phyloP scores from a whole-genome alignment of 352 stramenopile species.

The Phytophthora brassicae region DNA sequence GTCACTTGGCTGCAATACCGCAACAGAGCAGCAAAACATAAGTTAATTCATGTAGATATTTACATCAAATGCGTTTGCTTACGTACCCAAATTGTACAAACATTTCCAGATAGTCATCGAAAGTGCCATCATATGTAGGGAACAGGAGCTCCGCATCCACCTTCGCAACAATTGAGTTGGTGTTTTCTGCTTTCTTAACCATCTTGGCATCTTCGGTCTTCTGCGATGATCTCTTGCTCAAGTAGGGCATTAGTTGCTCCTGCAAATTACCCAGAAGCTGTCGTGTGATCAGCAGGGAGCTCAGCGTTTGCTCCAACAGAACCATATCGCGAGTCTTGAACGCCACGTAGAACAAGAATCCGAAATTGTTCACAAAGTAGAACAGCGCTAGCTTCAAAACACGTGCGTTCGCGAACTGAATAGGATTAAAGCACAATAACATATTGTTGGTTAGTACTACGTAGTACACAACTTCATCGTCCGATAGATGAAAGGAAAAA shows the following conservation, averaged over 20 bases:
- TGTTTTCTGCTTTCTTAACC: constrained; percentile 60
- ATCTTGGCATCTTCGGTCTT: constrained; percentile 83
- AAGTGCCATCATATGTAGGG: constrained; percentile 83
- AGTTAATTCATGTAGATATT: constrained; percentile 6
- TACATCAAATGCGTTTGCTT: background rate
- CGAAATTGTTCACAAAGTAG: constrained; percentile 98
- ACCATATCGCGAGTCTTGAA: constrained; percentile 90
- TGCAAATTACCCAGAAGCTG: constrained; percentile 80
- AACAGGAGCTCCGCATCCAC: constrained; percentile 81
- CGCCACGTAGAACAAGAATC: constrained; percentile 95
- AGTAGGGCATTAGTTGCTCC: constrained; percentile 80
- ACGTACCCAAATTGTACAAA: constrained; percentile 91
- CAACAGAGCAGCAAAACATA: constrained; percentile 4
- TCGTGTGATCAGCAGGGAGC: constrained; percentile 80
- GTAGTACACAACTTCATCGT: background rate
- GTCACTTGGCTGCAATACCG: constrained; percentile 86
- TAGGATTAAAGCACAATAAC: background rate
- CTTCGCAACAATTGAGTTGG: constrained; percentile 59
- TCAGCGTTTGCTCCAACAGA: constrained; percentile 90
- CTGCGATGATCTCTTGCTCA: constrained; percentile 74
- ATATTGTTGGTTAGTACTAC: too few species aligned
- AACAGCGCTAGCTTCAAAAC: constrained; percentile 98
- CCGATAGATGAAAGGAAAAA: background rate
- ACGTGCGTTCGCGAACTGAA: constrained; percentile 89
- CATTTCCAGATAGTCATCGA: constrained; percentile 95